Evolutionary conservation across 2,329 filamentous ascomycete genomes (phyloP).

Genomic region (Emergomyces pasteurianus): DNA sequence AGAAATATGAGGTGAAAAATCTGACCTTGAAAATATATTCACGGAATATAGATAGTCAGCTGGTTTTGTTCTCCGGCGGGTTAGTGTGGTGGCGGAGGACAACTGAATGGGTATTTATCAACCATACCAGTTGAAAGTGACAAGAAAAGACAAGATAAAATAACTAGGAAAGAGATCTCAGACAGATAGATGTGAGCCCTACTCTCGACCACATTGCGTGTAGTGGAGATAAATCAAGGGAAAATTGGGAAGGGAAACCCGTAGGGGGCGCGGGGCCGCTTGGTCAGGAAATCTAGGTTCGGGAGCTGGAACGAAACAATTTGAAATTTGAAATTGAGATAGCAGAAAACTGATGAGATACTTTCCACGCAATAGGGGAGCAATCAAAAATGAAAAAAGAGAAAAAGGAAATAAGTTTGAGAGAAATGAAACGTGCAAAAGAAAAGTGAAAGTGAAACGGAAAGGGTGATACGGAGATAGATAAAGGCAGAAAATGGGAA

Average conservation of each 20-base stretch:
- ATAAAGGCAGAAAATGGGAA: background rate
- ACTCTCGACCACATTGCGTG: background rate
- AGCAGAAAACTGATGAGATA: background rate
- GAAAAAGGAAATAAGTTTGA: background rate
- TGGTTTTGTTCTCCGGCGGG: background rate
- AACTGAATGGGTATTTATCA: background rate
- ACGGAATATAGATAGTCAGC: background rate
- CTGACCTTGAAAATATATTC: background rate
- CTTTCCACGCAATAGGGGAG: background rate
- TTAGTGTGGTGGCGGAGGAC: background rate
- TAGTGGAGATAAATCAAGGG: background rate
- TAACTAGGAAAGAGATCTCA: background rate
- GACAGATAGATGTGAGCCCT: background rate
- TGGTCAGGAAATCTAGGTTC: background rate
- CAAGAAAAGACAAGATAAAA: background rate
- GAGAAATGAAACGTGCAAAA: background rate
- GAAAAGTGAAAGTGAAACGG: background rate
- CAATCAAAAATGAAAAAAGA: background rate
- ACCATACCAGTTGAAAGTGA: background rate
- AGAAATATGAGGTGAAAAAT: background rate
- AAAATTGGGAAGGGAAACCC: background rate
- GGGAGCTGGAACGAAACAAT: background rate
- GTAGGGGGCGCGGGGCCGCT: background rate
- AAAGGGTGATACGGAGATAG: background rate
- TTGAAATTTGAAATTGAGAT: background rate